Evolutionary conservation across 768 basidiomycete species (phyloP).

Genomic region (Mycena alexandri): DNA sequence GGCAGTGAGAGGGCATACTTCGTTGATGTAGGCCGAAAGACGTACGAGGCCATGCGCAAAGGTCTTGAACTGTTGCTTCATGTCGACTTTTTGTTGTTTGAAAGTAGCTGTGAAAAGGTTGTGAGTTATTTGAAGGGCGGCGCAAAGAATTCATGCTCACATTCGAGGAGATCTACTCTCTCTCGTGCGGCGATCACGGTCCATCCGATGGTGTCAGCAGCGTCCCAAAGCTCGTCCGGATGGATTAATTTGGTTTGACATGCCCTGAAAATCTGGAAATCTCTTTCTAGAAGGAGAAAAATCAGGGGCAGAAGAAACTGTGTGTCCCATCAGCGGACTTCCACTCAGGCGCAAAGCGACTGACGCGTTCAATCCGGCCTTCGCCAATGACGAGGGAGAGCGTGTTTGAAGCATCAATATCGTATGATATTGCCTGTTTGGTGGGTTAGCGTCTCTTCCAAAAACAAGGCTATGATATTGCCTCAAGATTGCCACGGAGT

Average conservation of each 20-base stretch:
- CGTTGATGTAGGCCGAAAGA: not conserved
- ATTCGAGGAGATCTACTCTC: slow-evolving; percentile 42
- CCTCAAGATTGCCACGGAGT: slow-evolving; percentile 44
- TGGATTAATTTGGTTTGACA: slow-evolving; percentile 43
- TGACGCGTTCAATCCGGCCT: slow-evolving; percentile 51
- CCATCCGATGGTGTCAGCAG: slow-evolving; percentile 37
- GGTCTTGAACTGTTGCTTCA: slow-evolving; percentile 41
- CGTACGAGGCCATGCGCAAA: slow-evolving; percentile 45
- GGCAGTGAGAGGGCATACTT: not conserved
- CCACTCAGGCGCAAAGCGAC: slow-evolving; percentile 20
- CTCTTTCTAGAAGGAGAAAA: slow-evolving; percentile 48
- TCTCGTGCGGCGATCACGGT: slow-evolving; percentile 38
- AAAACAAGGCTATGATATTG: not conserved
- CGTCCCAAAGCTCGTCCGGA: slow-evolving; percentile 45
- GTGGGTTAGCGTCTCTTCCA: no score
- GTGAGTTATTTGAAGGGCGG: not conserved
- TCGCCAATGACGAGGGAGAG: slow-evolving; percentile 46
- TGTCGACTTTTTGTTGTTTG: slow-evolving; percentile 42
- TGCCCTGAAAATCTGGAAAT: slow-evolving; percentile 49
- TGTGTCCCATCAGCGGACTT: not conserved
- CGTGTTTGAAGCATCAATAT: slow-evolving; percentile 49
- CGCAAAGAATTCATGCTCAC: slow-evolving; percentile 27
- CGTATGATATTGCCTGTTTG: slow-evolving; percentile 41
- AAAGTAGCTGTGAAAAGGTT: slow-evolving; percentile 35
- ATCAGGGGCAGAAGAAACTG: slow-evolving; percentile 53